Percentiles rank a stretch among this genome's conserved stretches.
These are phyloP conservation scores for Daldinia concentrica DNA, from an alignment of 495 filamentous ascomycete genomes.

Conservation along the genomic window DNA sequence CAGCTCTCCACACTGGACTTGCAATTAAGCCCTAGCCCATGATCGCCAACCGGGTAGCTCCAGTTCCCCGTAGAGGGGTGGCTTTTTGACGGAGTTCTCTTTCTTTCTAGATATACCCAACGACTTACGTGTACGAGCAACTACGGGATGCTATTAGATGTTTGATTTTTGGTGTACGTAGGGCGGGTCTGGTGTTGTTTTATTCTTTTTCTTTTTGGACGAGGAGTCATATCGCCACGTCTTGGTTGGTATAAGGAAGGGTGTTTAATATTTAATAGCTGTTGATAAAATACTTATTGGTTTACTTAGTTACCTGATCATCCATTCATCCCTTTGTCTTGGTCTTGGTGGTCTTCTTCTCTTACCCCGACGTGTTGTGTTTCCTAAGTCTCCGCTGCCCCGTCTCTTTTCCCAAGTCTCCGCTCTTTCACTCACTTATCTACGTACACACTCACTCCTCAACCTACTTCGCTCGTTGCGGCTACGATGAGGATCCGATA, in stretches of 20 bases:
- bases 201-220: not conserved
- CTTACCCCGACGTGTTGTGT: not conserved
- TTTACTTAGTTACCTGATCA: not conserved
- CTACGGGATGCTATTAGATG: slow-evolving; percentile 5
- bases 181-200: slow-evolving; percentile 10
- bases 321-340: not conserved
- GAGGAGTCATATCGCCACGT: not conserved
- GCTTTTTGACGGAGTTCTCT: slow-evolving; percentile 3
- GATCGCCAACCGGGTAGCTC: not conserved
- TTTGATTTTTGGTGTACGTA: slow-evolving; percentile 22
- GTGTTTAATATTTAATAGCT: not conserved
- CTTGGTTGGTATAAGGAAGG: not conserved
- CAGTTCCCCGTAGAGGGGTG: slow-evolving; percentile 1
- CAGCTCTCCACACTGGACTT: not conserved
- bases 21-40: slow-evolving; percentile 16
- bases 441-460: not conserved
- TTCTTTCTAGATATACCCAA: slow-evolving; percentile 1
- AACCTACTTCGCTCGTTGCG: not conserved
- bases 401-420: not conserved
- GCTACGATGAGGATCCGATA: slow-evolving; percentile 50
- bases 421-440: not conserved
- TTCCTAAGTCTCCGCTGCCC: not conserved
- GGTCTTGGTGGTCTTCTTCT: not conserved
- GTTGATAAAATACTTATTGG: not conserved
- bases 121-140: slow-evolving; percentile 4